These are phyloP conservation scores for Immersiella caudata DNA, from an alignment of 495 filamentous ascomycete species.

Conservation along the genomic window DNA sequence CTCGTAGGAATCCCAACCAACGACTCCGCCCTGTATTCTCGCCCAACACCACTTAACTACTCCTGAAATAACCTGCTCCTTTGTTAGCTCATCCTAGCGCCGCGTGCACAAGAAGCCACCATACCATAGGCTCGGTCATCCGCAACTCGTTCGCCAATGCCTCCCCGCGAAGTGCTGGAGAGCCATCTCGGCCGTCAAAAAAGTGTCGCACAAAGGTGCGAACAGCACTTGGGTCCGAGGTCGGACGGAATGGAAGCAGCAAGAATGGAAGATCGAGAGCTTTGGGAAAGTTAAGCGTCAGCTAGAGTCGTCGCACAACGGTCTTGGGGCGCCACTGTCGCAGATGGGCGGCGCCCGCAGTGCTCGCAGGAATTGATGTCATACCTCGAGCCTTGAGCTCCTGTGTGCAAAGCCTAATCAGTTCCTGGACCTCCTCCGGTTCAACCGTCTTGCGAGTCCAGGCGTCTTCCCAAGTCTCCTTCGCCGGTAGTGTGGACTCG, in stretches of 20 bases:
- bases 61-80: slow-evolving; percentile 78
- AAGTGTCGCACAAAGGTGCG: slow-evolving; percentile 92
- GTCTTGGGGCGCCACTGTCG: background rate
- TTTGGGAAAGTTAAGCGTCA: slow-evolving; percentile 49
- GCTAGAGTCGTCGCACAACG: slow-evolving; percentile 31
- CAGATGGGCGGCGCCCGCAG: slow-evolving; percentile 11
- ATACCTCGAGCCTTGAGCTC: slow-evolving; percentile 95
- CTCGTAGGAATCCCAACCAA: slow-evolving; percentile 97
- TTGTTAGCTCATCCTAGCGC: slow-evolving; percentile 23
- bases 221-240: slow-evolving; percentile 85
- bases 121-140: slow-evolving; percentile 91
- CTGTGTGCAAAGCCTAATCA: slow-evolving; percentile 79
- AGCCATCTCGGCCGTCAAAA: slow-evolving; percentile 67
- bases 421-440: slow-evolving; percentile 86
- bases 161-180: slow-evolving; percentile 62
- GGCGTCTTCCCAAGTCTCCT: slow-evolving; percentile 85
- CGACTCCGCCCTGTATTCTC: slow-evolving; percentile 85
- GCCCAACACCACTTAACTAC: slow-evolving; percentile 99
- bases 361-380: slow-evolving; percentile 38
- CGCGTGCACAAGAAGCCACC: slow-evolving; percentile 23
- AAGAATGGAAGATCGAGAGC: slow-evolving; percentile 90
- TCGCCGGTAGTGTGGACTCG: slow-evolving; percentile 53
- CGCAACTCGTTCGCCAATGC: slow-evolving; percentile 82
- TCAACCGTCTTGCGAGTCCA: slow-evolving; percentile 85
- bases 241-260: slow-evolving; percentile 92